phyloP scores from a whole-genome alignment of 2,329 filamentous ascomycete genomes.

The Daldinia sp. region DNA sequence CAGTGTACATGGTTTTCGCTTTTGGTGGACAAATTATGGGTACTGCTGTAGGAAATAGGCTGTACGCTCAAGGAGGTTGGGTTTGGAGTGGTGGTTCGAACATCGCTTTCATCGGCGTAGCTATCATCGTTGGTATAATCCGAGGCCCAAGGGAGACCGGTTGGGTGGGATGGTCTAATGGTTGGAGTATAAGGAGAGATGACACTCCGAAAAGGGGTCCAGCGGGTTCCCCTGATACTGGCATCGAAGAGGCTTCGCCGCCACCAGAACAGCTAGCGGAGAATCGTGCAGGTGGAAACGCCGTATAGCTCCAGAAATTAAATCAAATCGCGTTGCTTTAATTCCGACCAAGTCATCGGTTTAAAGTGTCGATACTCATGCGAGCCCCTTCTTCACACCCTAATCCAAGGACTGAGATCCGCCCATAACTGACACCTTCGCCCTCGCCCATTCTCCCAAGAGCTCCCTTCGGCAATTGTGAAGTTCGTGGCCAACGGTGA shows the following conservation, averaged over 20 bases:
- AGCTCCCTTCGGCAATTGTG: slow-evolving; percentile 52
- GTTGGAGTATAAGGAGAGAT: slow-evolving; percentile 49
- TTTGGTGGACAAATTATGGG: slow-evolving; percentile 81
- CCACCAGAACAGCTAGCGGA: background rate
- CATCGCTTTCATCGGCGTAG: slow-evolving; percentile 51
- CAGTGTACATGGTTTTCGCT: slow-evolving; percentile 79
- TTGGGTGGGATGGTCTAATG: slow-evolving; percentile 55
- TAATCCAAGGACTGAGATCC: slow-evolving; percentile 35
- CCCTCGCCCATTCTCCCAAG: slow-evolving; percentile 59
- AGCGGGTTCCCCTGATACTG: background rate
- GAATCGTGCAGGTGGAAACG: background rate
- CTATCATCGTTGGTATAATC: slow-evolving; percentile 48
- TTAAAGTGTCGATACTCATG: background rate
- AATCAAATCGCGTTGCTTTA: background rate
- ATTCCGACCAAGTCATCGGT: background rate
- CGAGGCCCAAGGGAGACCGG: slow-evolving; percentile 52
- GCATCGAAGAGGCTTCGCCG: slow-evolving; percentile 14
- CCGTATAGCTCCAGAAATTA: background rate
- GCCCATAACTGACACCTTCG: slow-evolving; percentile 57
- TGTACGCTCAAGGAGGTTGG: slow-evolving; percentile 63
- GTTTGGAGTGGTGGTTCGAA: slow-evolving; percentile 55
- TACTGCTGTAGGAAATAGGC: slow-evolving; percentile 64
- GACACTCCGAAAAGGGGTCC: slow-evolving; percentile 13
- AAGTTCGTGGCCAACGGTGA: slow-evolving; percentile 43
- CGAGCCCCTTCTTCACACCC: background rate